Conservation (phyloP, 495 filamentous ascomycete species). For the Eremomyces bilateralis region DNA sequence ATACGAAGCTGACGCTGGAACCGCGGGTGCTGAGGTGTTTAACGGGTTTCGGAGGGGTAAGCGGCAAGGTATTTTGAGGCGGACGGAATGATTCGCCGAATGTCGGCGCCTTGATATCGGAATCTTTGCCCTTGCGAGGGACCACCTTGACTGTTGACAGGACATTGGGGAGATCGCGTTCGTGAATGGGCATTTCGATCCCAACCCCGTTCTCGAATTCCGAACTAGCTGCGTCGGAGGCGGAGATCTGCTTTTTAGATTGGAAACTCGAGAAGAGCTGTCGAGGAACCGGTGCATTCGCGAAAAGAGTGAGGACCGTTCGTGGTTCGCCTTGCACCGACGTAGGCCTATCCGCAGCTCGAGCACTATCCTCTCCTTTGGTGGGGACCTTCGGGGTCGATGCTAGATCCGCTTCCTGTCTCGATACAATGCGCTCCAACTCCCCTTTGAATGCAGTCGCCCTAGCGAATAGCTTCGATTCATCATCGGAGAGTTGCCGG, state of each 20-base stretch:
- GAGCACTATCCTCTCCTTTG: not conserved
- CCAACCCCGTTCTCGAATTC: constrained; percentile 21
- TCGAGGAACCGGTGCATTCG: constrained; percentile 44
- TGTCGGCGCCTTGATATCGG: constrained; percentile 27
- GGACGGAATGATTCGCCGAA: constrained; percentile 66
- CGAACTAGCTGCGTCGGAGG: constrained; percentile 14
- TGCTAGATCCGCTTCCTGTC: constrained; percentile 2
- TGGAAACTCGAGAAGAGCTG: constrained; percentile 73
- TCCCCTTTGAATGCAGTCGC: constrained; percentile 9
- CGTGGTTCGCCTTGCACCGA: too few species aligned
- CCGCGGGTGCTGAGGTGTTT: constrained; percentile 38
- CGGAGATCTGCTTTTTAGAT: constrained; percentile 19
- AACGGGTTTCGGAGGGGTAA: constrained; percentile 51
- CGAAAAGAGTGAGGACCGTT: constrained; percentile 32
- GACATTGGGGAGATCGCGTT: constrained; percentile 47
- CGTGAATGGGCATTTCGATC: constrained; percentile 27
- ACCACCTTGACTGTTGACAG: constrained; percentile 48
- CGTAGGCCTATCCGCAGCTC: not conserved
- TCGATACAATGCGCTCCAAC: constrained; percentile 1
- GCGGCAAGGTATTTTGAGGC: constrained; percentile 37
- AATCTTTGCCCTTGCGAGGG: constrained; percentile 26
- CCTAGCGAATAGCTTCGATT: constrained; percentile 3
- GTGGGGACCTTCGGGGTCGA: not conserved
- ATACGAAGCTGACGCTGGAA: constrained; percentile 33
- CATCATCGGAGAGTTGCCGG: constrained; percentile 2